Evolutionary conservation across 768 basidiomycete genomes (phyloP), one percentile per base, ranked within the genome.

Genomic region (Cystofilobasidium macerans): DNA sequence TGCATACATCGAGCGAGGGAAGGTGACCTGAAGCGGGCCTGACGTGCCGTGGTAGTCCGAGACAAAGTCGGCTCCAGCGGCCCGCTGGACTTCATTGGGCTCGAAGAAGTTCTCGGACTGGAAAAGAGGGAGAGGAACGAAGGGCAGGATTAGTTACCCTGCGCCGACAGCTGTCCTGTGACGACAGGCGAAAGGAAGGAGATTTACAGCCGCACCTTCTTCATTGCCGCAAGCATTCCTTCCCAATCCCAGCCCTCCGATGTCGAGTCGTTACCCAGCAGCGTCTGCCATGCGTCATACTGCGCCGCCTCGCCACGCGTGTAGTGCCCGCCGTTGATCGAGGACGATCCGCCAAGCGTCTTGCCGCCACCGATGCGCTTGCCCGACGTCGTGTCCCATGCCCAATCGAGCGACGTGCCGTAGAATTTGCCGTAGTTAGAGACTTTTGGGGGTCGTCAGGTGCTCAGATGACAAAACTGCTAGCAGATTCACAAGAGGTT

Each of bases 1-100:
- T 18, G 82, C 81, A 68, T 81, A 83, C 80, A 84, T 84, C 7
- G 40, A 64, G 63, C 47, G 70, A 67, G 75, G 72, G 69, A 72
- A 71, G 79, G 80, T 20, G 79, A 82, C 81, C 68, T 82, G 81
- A 0, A 84, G 79, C 2, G 83, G 83, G 0, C 83, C 83, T 1
- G 74, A 62, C 26, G 76, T 78, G 8, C 82, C 83, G 70, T 84
- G 83, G 69, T 81, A 83, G 7, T 75, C 75, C 1, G 75, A 72
- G 63, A 81, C 76, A 11, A 72, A 80, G 35, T 69, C 68, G 14
- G 73, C 71, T 65, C 78, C 77, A 60, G 75, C 69, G 42, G 70
- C 58, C 35, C 69, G 40, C 64, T 69, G 71, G 24, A 42, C 40
- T 9, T 61, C 65, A 45, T 71, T 64, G 22, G 74, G 74, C 20